A percentile compares a stretch with the other conserved stretches of the same genome.
phyloP scores from a whole-genome alignment of 805 yeast genomes.

The Metschnikowia proteae region DNA sequence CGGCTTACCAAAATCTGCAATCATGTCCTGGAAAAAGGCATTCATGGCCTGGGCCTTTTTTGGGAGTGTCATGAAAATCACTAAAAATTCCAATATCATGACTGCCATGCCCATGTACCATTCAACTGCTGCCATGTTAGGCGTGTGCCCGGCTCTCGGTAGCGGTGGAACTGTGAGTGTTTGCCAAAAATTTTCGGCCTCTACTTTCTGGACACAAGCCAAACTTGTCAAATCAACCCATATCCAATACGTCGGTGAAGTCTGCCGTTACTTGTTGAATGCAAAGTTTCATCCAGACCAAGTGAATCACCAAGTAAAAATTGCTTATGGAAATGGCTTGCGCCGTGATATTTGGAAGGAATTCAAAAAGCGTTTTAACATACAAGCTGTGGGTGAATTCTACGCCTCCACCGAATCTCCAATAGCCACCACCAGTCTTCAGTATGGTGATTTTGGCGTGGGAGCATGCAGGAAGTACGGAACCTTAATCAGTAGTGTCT shows the following conservation, averaged over 20 bases:
- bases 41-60: slow-evolving; percentile 67
- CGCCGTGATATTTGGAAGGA: slow-evolving; percentile 84
- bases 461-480: slow-evolving; percentile 90
- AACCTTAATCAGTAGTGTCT: slow-evolving; percentile 46
- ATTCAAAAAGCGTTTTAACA: slow-evolving; percentile 73
- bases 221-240: slow-evolving; percentile 67
- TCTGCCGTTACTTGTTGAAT: slow-evolving; percentile 77
- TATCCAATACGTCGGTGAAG: slow-evolving; percentile 92
- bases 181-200: slow-evolving; percentile 76
- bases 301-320: slow-evolving; percentile 51
- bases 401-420: slow-evolving; percentile 95
- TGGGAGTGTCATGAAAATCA: slow-evolving; percentile 62
- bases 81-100: slow-evolving; percentile 55
- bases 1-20: slow-evolving; percentile 91
- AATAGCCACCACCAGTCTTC: slow-evolving; percentile 77
- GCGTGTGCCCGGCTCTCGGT: slow-evolving; percentile 62
- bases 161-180: slow-evolving; percentile 75
- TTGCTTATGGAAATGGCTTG: slow-evolving; percentile 89
- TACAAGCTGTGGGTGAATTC: slow-evolving; percentile 79
- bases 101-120: slow-evolving; percentile 96
- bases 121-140: slow-evolving; percentile 87
- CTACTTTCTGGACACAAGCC: slow-evolving; percentile 88
- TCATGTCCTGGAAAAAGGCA: slow-evolving; percentile 86
- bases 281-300: slow-evolving; percentile 66
- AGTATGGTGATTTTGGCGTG: slow-evolving; percentile 71